Evolutionary conservation across 257 asterid species (phyloP).

Genomic region (Gardenia jasminoides): DNA sequence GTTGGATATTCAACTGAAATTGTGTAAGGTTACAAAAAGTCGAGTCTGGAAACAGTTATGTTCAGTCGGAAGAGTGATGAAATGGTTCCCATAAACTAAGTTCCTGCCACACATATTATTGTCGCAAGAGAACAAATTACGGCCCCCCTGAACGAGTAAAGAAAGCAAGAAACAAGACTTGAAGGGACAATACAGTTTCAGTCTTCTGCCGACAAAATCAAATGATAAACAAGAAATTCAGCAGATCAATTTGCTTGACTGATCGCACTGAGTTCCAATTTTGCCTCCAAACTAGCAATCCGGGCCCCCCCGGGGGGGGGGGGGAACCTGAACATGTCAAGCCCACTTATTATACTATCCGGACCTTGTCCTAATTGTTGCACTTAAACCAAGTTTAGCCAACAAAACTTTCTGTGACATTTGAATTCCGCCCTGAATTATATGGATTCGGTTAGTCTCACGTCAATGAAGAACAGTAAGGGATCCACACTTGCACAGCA

Average conservation of each 20-base stretch:
- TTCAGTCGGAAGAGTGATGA: too few relatives aligned
- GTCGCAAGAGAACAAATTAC: neutral
- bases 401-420: neutral
- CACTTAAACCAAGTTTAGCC: neutral
- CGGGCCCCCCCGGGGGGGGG: too few relatives aligned
- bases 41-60: neutral
- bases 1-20: neutral
- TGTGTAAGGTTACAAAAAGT: neutral
- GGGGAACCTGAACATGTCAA: neutral
- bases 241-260: neutral
- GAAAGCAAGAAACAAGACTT: too few relatives aligned
- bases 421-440: neutral
- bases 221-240: neutral
- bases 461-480: neutral
- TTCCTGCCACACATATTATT: neutral
- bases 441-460: neutral
- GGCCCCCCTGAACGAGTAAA: neutral
- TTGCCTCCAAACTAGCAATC: neutral
- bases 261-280: neutral
- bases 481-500: neutral
- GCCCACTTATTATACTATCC: neutral
- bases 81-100: too few relatives aligned
- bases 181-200: too few relatives aligned
- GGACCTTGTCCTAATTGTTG: neutral
- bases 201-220: constrained; percentile 1